These are phyloP conservation scores for Wickerhamomyces kurtzmanii DNA, from an alignment of 805 yeast genomes.

Conservation along the genomic window DNA sequence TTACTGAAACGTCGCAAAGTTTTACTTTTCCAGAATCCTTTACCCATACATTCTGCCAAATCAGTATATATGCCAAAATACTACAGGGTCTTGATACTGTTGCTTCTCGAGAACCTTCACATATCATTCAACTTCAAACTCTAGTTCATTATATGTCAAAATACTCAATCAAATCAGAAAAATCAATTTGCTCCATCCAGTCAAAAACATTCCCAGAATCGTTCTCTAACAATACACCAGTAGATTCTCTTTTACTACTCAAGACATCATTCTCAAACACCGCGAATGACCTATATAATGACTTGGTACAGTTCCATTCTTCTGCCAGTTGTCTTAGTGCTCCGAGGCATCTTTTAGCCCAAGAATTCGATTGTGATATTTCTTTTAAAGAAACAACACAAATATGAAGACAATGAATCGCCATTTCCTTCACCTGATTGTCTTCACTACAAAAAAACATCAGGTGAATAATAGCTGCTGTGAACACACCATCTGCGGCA, in stretches of 20 bases:
- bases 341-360: background rate
- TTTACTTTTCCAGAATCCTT: too few species aligned
- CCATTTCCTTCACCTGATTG: background rate
- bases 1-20: too few species aligned
- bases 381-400: slow-evolving; percentile 2
- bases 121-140: too few species aligned
- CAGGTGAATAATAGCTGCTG: slow-evolving; percentile 8
- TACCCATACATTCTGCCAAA: too few species aligned
- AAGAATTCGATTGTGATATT: background rate
- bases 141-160: too few species aligned
- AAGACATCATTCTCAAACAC: background rate
- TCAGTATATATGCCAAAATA: too few species aligned
- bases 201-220: too few species aligned
- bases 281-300: background rate
- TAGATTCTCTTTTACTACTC: background rate
- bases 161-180: too few species aligned
- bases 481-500: slow-evolving; percentile 4
- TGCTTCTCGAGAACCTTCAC: too few species aligned
- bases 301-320: background rate
- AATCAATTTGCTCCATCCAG: too few species aligned
- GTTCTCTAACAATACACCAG: background rate
- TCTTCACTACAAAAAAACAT: slow-evolving; percentile 2
- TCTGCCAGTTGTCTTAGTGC: background rate
- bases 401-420: slow-evolving; percentile 1
- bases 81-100: too few species aligned